Base-by-base conservation (phyloP, 2,329 filamentous ascomycete genomes). In the Fusarium albidum region DNA sequence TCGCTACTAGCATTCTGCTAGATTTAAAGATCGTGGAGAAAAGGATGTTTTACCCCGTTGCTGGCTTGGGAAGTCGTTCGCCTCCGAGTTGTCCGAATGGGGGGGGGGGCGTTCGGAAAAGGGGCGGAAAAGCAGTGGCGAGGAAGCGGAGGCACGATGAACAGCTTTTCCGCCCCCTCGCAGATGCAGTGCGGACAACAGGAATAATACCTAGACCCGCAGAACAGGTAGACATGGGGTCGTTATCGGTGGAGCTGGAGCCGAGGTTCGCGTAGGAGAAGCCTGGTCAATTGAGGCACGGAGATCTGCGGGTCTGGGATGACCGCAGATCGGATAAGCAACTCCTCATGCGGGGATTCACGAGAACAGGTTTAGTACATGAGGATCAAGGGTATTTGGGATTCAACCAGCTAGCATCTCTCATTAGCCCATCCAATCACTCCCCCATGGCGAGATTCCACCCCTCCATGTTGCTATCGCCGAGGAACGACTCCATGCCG, bases 391-490 rank as follows among this genome's bases (percentile, higher is more conserved):
- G 15, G 21, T 15, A 31, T 18, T 11, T 5, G 26, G n/a, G n/a
- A 15, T 33, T 26, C 18, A 37, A 12, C n/a, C 6, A 12, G 14
- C 21, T 8, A 17, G n/a, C 21, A 15, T 34, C 18, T 9, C 6
- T 31, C 6, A 25, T 31, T 8, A 25, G 13, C 28, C 14, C 12
- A 10, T 15, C 32, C 21, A 15, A 46, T 27, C 33, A 33, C 6
- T 52, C 49, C 8, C 37, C 41, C 9, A 59, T 53, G 10, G 42
- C 49, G 13, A 61, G 39, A 27, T 61, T 55, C 58, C 58, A 61
- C 1, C 28, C 38, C 27, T 55, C 57, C 41, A 59, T 38, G 5
- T 41, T 45, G n/a, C 38, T 46, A 5, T 46, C 46, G 6, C 43
- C 49, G 2, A 61, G 32, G 18, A 61, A 47, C 4, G 49, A 46